Base-by-base conservation (phyloP, 768 basidiomycete species). In the Hortiboletus campestris region DNA sequence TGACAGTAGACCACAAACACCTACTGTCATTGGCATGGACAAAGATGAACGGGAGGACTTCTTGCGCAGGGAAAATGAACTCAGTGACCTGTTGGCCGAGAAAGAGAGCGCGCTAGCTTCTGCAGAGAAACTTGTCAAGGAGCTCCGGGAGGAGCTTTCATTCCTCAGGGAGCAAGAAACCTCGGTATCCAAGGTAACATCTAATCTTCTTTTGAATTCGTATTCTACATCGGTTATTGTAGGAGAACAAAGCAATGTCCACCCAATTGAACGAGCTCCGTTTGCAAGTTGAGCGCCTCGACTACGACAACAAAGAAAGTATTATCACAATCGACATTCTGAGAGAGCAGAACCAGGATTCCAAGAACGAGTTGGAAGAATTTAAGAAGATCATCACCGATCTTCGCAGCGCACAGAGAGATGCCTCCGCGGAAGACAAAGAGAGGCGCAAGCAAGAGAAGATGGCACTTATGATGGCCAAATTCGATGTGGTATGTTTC, bases 381-480 rank as follows among this genome's bases (percentile, higher is more conserved):
- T 79, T 98, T 41, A 85, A 81, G 78, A 88, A 84, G 73, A 82
- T 84, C 59, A 81, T 94, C 55, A 73, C 80, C 17, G 92, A 94
- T 45, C 74, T 93, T 61, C 94, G 91, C 76, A 76, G 79, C 35
- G 80, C 85, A 13, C 91, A 94, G 73, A 90, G 88, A 73, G 90
- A 91, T 57, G 84, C 88, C 16, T 87, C 88, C 38, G 86, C 86
- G 32, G 97, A 98, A 71, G 97, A 98, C 71, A 98, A 95, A 76
- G 97, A 99, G 80, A 97, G 93, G 80, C 85, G 91, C 72, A 98
- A 98, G 74, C 94, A 96, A 67, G 96, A 98, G 78, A 98, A 98
- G 81, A 92, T 99, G 91, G 94, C 93, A 10, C 79, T 94, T 62
- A 97, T 99, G 93, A 98, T 99, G 96, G 93, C 96, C 55, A 95